Conservation (phyloP, 768 basidiomycete species). For the Saitozyma sp. region DNA sequence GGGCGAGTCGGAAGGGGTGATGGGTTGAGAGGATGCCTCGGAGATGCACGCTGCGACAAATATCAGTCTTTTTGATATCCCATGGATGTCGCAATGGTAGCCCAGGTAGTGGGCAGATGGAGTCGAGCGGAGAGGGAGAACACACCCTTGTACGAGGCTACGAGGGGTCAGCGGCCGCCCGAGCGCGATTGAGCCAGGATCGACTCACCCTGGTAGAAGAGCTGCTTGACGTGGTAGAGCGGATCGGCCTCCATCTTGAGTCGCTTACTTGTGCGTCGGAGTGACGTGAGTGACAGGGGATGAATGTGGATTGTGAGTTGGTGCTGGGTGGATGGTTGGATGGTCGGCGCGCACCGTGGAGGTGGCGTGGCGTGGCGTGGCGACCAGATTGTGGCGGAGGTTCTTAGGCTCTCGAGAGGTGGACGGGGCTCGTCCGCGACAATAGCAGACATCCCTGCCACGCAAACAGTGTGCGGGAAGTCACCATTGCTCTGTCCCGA, state of each 20-base stretch:
- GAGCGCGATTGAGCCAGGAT: background rate
- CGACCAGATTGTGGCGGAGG: no score
- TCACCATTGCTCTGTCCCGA: no score
- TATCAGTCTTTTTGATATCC: background rate
- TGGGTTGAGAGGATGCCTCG: conserved; percentile 41
- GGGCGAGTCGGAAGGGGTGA: conserved; percentile 27
- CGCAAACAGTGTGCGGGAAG: no score
- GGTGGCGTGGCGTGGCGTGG: no score
- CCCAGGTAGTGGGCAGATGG: background rate
- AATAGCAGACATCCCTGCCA: no score
- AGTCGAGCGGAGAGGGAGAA: background rate
- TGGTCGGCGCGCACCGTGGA: no score
- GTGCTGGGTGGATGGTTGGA: no score
- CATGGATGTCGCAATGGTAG: background rate
- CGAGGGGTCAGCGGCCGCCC: conserved; percentile 15
- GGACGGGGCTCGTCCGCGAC: no score
- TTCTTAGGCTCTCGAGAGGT: no score
- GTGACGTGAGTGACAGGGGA: no score
- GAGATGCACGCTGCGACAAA: conserved; percentile 40
- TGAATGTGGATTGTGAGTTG: no score
- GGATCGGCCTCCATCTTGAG: conserved; percentile 51
- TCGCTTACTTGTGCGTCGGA: background rate
- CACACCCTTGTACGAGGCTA: conserved; percentile 49
- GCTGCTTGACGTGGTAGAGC: conserved; percentile 52
- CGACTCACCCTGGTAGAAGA: conserved; percentile 52